Evolutionary conservation across 352 stramenopile species (phyloP), one percentile per base, ranked within the genome.

Genomic region (Pythium rhizo-oryzae): DNA sequence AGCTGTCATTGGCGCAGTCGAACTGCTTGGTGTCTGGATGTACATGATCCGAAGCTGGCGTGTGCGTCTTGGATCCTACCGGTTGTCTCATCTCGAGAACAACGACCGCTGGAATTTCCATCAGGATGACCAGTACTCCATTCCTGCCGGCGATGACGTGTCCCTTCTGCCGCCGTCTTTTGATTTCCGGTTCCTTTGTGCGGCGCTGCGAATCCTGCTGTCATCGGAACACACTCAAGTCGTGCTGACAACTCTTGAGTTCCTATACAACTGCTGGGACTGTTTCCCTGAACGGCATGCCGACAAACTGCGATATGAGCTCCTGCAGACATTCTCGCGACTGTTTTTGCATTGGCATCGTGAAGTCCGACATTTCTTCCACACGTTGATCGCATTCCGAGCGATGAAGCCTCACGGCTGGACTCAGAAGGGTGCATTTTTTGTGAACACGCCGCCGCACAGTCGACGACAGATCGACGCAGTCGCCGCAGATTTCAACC

Each of bases 31-130:
- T 13, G 89, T 96, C 9, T 96, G 89, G 89, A 94, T 96, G 87
- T 96, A 96, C 64, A 96, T 96, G 87, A 96, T 96, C 67, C 83
- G 89, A 83, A 95, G 85, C 72, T 96, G 89, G 89, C 89, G 89
- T 43, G 87, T 96, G 50, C 85, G 89, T 11, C 62, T 96, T 28
- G 82, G 87, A 47, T 96, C 89, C 21, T 96, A 96, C 60, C 86
- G 89, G 3, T 64, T 96, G 16, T 96, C 89, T 7, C 89, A 96
- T 60, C 59, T 96, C 25, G 89, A 96, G 69, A 96, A 94, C 69
- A 96, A 96, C 56, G 89, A 96, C 67, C 85, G 87, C 23, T 96
- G 89, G 89, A 96, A 96, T 62, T 96, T 96, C 56, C 87, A 95
- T 39, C 89, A 96, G 74, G 89, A 96, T 47, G 87, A 94, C 23